A percentile compares a stretch with the other conserved stretches of the same genome.
These are phyloP conservation scores for Fusarium gaditjirri DNA, from an alignment of 2,329 filamentous ascomycete genomes.

Conservation along the genomic window DNA sequence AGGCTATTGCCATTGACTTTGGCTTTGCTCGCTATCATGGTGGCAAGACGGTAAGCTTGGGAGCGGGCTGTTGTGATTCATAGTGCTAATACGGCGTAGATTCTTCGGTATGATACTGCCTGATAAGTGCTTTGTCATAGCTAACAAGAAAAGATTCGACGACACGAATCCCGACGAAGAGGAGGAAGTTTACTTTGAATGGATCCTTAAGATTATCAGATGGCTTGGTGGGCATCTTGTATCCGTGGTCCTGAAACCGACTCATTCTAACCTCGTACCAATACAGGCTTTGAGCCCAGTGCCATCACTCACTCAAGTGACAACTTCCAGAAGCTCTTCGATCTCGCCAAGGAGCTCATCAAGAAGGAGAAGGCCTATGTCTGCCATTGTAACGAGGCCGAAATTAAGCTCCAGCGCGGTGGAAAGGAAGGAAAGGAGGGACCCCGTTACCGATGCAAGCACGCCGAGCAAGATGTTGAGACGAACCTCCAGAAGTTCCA, in stretches of 20 bases:
- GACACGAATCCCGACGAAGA: conserved; percentile 96
- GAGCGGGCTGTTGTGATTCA: neutral
- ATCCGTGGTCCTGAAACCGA: neutral
- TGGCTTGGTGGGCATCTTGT: conserved; percentile 66
- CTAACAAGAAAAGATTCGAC: conserved; percentile 72
- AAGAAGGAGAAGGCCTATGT: conserved; percentile 79
- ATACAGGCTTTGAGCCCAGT: conserved; percentile 73
- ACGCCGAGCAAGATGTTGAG: conserved; percentile 79
- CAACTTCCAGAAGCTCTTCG: conserved; percentile 88
- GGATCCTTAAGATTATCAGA: conserved; percentile 87
- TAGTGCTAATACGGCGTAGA: conserved; percentile 38
- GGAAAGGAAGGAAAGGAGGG: conserved; percentile 72
- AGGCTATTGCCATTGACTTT: conserved; percentile 96
- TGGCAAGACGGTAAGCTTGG: conserved; percentile 62
- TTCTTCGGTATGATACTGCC: conserved; percentile 43
- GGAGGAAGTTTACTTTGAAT: conserved; percentile 86
- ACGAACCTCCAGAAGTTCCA: conserved; percentile 85
- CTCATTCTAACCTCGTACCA: conserved; percentile 3
- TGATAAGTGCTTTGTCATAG: neutral
- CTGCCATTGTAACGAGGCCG: conserved; percentile 84
- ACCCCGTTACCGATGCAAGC: conserved; percentile 80
- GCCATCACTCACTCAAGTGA: conserved; percentile 89
- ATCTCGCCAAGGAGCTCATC: conserved; percentile 87
- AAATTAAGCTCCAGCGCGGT: conserved; percentile 88
- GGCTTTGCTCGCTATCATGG: conserved; percentile 89